Evolutionary conservation across 805 yeast species (phyloP).

Genomic region (Candida suzukii): DNA sequence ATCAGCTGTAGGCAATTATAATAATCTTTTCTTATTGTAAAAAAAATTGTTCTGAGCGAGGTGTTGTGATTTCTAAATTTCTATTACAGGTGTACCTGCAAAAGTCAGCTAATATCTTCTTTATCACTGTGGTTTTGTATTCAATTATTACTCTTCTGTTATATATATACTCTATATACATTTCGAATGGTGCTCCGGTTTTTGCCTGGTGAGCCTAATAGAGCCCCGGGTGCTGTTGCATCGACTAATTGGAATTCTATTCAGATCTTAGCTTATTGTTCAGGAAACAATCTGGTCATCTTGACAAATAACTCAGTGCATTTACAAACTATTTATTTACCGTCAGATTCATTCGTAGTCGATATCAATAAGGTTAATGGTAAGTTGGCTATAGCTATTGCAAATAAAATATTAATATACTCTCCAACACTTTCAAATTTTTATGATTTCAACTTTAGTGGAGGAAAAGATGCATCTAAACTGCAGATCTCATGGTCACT

Average conservation of each 20-base stretch:
- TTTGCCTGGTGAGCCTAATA: slow-evolving; percentile 82
- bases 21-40: too few relatives aligned
- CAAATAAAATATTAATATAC: slow-evolving; percentile 37
- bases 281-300: slow-evolving; percentile 81
- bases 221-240: slow-evolving; percentile 44
- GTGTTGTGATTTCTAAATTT: too few relatives aligned
- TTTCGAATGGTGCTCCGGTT: slow-evolving; percentile 52
- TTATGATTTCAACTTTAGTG: slow-evolving; percentile 25
- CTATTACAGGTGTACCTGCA: too few relatives aligned
- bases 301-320: slow-evolving; percentile 43
- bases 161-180: background rate
- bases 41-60: too few relatives aligned
- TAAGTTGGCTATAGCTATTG: slow-evolving; percentile 47
- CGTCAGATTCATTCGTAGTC: slow-evolving; percentile 57
- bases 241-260: slow-evolving; percentile 62
- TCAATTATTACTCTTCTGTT: too few relatives aligned
- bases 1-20: too few relatives aligned
- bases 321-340: slow-evolving; percentile 73
- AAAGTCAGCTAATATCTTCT: too few relatives aligned
- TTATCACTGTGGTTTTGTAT: too few relatives aligned
- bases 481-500: slow-evolving; percentile 24
- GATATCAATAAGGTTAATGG: slow-evolving; percentile 61
- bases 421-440: slow-evolving; percentile 50
- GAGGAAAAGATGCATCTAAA: slow-evolving; percentile 23
- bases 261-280: slow-evolving; percentile 65